Evolutionary conservation across 148 eudicot genomes (phyloP).

Genomic region (Talinum fruticosum): DNA sequence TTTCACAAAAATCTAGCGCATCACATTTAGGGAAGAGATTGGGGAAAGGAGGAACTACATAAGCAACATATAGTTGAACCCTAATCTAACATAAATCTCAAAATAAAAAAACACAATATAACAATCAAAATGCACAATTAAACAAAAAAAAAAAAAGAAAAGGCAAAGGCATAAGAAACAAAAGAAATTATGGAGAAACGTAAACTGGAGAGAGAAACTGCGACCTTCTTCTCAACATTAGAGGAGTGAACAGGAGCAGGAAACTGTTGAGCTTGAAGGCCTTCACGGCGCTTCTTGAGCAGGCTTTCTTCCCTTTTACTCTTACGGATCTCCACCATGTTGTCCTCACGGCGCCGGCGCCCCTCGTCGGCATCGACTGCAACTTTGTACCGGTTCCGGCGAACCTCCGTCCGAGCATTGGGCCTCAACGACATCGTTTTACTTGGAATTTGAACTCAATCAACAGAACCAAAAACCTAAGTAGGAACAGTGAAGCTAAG

Average conservation of each 20-base stretch:
- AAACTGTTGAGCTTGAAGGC: constrained; percentile 34
- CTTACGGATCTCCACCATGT: constrained; percentile 75
- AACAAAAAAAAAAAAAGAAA: too few relatives aligned
- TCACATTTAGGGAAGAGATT: too few relatives aligned
- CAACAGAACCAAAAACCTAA: background rate
- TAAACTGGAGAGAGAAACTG: background rate
- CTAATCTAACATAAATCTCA: background rate
- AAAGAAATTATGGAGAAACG: too few relatives aligned
- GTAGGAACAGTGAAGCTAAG: too few relatives aligned
- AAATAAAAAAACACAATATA: background rate
- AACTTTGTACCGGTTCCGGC: constrained; percentile 66
- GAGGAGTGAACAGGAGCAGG: constrained; percentile 31
- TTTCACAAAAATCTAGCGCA: too few relatives aligned
- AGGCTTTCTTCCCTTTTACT: constrained; percentile 63
- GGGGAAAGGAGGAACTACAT: too few relatives aligned
- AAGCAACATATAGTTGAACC: background rate
- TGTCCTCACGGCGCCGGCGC: constrained; percentile 67
- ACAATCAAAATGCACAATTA: background rate
- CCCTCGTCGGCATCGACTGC: constrained; percentile 85
- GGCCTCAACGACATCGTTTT: constrained; percentile 50
- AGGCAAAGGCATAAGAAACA: background rate
- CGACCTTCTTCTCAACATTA: constrained; percentile 43
- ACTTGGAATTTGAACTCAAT: background rate
- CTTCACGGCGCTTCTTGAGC: constrained; percentile 77
- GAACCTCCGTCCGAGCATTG: constrained; percentile 43